Evolutionary conservation across 768 basidiomycete species (phyloP).

Genomic region (Phlebiopsis gigantea): DNA sequence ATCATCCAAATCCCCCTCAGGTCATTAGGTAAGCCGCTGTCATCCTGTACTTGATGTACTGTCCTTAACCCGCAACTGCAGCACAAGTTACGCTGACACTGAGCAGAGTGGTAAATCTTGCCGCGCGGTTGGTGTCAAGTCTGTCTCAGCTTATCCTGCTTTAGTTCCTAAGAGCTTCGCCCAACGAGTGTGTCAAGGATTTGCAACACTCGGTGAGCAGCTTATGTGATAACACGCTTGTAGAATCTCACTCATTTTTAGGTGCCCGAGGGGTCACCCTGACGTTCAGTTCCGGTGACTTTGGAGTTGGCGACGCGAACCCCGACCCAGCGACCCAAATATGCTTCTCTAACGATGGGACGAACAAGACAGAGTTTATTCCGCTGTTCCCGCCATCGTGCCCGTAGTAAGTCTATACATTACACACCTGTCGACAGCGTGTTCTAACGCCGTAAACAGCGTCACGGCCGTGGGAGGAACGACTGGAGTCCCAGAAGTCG

Average conservation of each 20-base stretch:
- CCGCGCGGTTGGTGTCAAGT: too few relatives aligned
- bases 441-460: constrained; percentile 27
- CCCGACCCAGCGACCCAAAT: constrained; percentile 43
- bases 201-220: constrained; percentile 56
- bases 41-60: background rate
- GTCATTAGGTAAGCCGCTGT: constrained; percentile 37
- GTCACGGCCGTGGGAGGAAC: constrained; percentile 74
- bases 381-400: constrained; percentile 55
- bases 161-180: constrained; percentile 59
- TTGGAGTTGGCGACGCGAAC: constrained; percentile 63
- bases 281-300: constrained; percentile 61
- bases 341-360: constrained; percentile 58
- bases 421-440: background rate
- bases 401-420: constrained; percentile 28
- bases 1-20: constrained; percentile 41
- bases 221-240: background rate
- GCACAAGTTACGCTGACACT: constrained; percentile 67
- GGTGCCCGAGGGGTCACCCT: constrained; percentile 64
- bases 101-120: constrained; percentile 55
- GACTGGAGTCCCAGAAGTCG: constrained; percentile 49
- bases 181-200: constrained; percentile 46
- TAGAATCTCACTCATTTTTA: constrained; percentile 13
- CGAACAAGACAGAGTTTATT: constrained; percentile 48
- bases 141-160: background rate
- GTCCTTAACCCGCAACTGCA: background rate